Evolutionary conservation across 768 basidiomycete species (phyloP).

Genomic region (Auricularia heimuer): DNA sequence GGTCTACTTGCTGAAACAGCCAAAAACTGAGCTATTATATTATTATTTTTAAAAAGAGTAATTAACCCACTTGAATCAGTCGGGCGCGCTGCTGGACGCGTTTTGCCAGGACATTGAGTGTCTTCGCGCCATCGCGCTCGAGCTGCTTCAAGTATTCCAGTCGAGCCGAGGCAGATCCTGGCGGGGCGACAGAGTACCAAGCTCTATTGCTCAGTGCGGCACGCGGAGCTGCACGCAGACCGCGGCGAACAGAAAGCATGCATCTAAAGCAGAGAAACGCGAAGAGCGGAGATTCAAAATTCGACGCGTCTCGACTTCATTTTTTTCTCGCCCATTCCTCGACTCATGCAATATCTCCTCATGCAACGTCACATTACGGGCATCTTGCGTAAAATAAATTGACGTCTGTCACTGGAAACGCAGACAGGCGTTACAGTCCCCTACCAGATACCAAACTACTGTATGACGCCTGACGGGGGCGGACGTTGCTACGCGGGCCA

Average conservation of each 20-base stretch:
- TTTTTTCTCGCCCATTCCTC: no score
- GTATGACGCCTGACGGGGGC: no score
- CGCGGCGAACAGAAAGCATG: background rate
- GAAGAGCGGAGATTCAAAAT: no score
- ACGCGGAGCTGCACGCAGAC: background rate
- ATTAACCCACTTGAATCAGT: conserved; percentile 16
- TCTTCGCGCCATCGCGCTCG: conserved; percentile 36
- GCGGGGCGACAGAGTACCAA: background rate
- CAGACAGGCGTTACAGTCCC: no score
- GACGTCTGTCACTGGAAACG: no score
- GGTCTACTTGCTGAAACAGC: background rate
- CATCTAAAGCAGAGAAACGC: background rate
- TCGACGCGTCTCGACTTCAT: no score
- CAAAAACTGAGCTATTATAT: no score
- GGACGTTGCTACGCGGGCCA: no score
- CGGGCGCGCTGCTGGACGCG: conserved; percentile 41
- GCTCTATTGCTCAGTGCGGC: background rate
- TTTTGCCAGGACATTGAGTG: conserved; percentile 45
- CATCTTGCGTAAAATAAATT: no score
- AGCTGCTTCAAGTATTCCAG: conserved; percentile 13
- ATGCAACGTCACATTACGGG: no score
- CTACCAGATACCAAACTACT: no score
- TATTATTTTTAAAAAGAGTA: background rate
- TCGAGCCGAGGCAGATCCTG: background rate
- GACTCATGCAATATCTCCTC: no score